These are phyloP conservation scores for Pholiota microspora DNA, from an alignment of 768 basidiomycete species.

Conservation along the genomic window DNA sequence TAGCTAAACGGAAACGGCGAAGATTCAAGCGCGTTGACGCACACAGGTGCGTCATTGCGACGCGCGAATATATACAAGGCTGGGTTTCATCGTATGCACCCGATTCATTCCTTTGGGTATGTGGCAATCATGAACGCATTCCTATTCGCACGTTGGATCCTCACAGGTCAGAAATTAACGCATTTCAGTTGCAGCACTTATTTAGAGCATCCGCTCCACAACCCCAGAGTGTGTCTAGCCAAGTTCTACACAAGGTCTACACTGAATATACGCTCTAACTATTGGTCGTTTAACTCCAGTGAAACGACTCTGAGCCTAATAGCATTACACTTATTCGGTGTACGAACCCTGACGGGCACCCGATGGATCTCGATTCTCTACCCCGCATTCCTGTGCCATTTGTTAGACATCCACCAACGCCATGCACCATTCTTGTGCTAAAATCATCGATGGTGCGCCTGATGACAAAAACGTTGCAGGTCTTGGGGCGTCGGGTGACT, in stretches of 20 bases:
- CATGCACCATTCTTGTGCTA: constrained; percentile 3
- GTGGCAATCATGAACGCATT: neutral
- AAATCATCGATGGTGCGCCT: neutral
- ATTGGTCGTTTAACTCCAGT: neutral
- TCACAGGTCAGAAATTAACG: neutral
- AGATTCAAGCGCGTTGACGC: neutral
- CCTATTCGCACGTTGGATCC: neutral
- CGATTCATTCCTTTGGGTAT: neutral
- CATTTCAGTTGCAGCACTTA: neutral
- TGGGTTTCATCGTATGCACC: neutral
- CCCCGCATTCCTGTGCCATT: constrained; percentile 8
- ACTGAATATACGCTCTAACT: neutral
- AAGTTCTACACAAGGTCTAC: neutral
- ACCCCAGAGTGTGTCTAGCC: neutral
- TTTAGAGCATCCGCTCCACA: neutral
- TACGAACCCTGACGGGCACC: neutral
- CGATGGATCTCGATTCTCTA: constrained; percentile 1
- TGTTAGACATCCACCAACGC: neutral
- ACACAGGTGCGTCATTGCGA: neutral
- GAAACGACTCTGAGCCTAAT: neutral
- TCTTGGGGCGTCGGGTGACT: neutral
- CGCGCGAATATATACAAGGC: neutral
- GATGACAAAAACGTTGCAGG: neutral
- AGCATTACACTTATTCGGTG: neutral
- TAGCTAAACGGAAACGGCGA: no score